Evolutionary conservation across 2,329 filamentous ascomycete genomes (phyloP).

Genomic region (Fusarium fracticaudum): DNA sequence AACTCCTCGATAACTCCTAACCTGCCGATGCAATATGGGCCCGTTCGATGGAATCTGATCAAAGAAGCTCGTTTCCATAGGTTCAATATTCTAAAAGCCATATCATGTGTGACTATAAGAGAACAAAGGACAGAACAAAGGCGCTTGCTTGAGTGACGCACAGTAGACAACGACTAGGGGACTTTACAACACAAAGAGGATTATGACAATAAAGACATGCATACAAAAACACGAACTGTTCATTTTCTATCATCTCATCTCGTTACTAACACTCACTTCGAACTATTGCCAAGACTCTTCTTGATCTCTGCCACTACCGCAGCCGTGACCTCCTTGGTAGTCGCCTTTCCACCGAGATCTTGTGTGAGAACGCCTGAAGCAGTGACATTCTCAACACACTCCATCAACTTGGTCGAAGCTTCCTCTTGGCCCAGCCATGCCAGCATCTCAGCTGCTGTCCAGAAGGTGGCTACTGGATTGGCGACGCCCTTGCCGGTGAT

Average conservation of each 20-base stretch:
- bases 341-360: slow-evolving; percentile 61
- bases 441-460: slow-evolving; percentile 68
- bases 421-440: slow-evolving; percentile 65
- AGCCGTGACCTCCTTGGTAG: slow-evolving; percentile 48
- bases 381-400: slow-evolving; percentile 62
- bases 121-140: neutral
- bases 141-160: too few relatives aligned
- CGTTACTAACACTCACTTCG: neutral
- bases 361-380: slow-evolving; percentile 61
- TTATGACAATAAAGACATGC: neutral
- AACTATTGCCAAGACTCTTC: slow-evolving; percentile 27
- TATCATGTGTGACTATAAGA: neutral
- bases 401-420: slow-evolving; percentile 59
- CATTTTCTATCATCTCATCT: neutral
- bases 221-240: neutral
- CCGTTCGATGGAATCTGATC: fast-evolving
- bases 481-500: slow-evolving; percentile 66
- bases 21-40: neutral
- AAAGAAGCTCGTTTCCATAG: fast-evolving
- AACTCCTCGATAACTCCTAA: too few relatives aligned
- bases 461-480: slow-evolving; percentile 68
- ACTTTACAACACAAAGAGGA: neutral
- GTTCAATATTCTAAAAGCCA: too few relatives aligned
- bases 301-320: slow-evolving; percentile 45
- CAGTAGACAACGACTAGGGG: neutral